A percentile compares a stretch with the other conserved stretches of the same genome.
phyloP scores from a whole-genome alignment of 2,329 filamentous ascomycete species.

The Botrytis squamosa region DNA sequence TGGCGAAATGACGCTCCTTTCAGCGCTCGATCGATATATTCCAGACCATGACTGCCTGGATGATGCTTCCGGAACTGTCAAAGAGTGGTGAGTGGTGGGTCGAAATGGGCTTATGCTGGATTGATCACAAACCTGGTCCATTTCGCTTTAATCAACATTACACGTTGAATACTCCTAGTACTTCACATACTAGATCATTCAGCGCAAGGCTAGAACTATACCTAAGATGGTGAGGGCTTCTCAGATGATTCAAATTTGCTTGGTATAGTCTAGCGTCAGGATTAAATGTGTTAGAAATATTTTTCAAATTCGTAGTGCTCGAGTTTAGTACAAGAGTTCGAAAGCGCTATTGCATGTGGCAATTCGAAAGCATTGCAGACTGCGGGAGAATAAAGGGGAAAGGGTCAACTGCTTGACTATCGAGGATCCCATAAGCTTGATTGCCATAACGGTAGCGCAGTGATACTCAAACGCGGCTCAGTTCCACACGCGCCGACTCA shows the following conservation, averaged over 20 bases:
- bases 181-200: background rate
- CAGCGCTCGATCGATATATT: background rate
- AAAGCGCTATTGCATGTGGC: background rate
- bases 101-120: background rate
- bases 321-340: too few species aligned
- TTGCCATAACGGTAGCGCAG: background rate
- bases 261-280: too few species aligned
- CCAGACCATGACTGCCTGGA: rapidly evolving
- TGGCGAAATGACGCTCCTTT: background rate
- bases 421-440: background rate
- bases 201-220: background rate
- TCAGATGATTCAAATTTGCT: background rate
- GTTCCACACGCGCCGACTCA: background rate
- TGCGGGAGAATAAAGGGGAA: background rate
- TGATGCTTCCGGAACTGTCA: background rate
- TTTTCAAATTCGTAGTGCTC: background rate
- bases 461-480: background rate
- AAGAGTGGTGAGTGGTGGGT: background rate
- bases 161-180: background rate
- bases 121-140: background rate
- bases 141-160: background rate
- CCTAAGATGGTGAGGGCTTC: rapidly evolving
- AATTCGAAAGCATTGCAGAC: background rate
- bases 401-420: rapidly evolving
- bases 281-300: too few species aligned